phyloP scores from a whole-genome alignment of 306 rosid genomes.

The Vigna reflexopilosa region DNA sequence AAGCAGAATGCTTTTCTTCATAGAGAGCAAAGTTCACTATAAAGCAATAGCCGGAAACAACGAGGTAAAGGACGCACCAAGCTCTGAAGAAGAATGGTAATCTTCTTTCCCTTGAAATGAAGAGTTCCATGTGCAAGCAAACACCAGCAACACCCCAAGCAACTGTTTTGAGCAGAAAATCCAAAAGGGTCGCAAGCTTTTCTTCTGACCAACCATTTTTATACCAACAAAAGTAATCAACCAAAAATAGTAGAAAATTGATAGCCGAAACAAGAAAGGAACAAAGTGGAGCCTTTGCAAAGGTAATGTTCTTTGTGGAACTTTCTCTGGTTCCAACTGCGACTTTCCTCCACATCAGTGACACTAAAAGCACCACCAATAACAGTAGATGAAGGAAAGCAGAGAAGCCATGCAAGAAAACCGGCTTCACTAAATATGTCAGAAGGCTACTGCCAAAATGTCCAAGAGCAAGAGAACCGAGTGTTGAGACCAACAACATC shows the following conservation, averaged over 20 bases:
- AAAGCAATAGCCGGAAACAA: slow-evolving; percentile 15
- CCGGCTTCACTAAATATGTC: slow-evolving; percentile 18
- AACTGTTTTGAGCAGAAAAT: slow-evolving; percentile 28
- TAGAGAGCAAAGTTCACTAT: slow-evolving; percentile 22
- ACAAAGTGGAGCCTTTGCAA: slow-evolving; percentile 13
- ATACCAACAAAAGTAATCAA: slow-evolving; percentile 37
- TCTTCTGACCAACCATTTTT: slow-evolving; percentile 45
- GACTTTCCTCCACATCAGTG: slow-evolving; percentile 33
- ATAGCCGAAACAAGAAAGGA: slow-evolving; percentile 34
- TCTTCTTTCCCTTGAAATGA: neutral
- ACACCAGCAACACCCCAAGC: slow-evolving; percentile 30
- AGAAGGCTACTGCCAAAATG: slow-evolving; percentile 11
- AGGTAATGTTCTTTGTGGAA: neutral
- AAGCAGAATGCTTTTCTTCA: neutral
- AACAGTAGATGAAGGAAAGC: slow-evolving; percentile 29
- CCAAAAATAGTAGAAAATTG: slow-evolving; percentile 27
- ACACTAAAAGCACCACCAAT: slow-evolving; percentile 25
- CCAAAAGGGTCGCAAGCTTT: slow-evolving; percentile 37
- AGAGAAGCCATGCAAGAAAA: slow-evolving; percentile 39
- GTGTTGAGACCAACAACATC: neutral
- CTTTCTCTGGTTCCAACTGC: neutral
- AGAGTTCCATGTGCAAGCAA: neutral
- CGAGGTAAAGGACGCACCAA: slow-evolving; percentile 6
- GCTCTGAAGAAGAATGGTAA: slow-evolving; percentile 16
- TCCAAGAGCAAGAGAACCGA: neutral